Percentiles rank a stretch among this genome's conserved stretches.
Conservation (phyloP, 495 filamentous ascomycete genomes). For the Aspergillus nidulans region DNA sequence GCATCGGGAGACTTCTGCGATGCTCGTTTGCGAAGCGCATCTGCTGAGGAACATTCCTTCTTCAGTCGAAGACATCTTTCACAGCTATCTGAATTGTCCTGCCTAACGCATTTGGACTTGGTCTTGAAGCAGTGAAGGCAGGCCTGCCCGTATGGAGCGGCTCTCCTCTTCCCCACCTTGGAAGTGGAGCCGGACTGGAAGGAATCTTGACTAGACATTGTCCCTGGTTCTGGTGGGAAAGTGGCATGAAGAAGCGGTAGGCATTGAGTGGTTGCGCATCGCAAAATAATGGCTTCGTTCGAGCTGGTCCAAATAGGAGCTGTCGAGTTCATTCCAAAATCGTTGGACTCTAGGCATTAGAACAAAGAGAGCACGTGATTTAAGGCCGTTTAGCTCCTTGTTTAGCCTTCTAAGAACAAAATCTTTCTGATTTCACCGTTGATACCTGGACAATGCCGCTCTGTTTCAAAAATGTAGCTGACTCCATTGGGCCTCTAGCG, state of each 20-base stretch:
- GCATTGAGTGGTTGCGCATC: neutral
- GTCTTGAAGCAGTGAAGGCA: constrained; percentile 2
- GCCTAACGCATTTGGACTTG: neutral
- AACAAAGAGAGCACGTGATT: constrained; percentile 1
- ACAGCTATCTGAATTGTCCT: neutral
- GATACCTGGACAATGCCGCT: no score
- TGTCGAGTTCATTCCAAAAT: neutral
- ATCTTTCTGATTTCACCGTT: no score
- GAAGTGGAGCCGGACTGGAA: neutral
- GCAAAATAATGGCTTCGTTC: neutral
- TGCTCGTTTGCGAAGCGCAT: neutral
- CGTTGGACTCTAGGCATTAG: neutral
- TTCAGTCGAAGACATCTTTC: neutral
- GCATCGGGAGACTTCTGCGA: neutral
- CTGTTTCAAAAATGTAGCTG: no score
- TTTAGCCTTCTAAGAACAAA: no score
- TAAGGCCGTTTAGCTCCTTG: neutral
- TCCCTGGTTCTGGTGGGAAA: neutral
- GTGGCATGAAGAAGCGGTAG: neutral
- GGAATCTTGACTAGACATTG: neutral
- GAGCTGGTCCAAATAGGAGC: neutral
- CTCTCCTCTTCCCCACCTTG: neutral
- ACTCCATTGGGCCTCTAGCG: no score
- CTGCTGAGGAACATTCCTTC: neutral
- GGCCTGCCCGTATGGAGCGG: neutral